These are phyloP conservation scores for Suillus lakei DNA, from an alignment of 768 basidiomycete species.

Conservation along the genomic window DNA sequence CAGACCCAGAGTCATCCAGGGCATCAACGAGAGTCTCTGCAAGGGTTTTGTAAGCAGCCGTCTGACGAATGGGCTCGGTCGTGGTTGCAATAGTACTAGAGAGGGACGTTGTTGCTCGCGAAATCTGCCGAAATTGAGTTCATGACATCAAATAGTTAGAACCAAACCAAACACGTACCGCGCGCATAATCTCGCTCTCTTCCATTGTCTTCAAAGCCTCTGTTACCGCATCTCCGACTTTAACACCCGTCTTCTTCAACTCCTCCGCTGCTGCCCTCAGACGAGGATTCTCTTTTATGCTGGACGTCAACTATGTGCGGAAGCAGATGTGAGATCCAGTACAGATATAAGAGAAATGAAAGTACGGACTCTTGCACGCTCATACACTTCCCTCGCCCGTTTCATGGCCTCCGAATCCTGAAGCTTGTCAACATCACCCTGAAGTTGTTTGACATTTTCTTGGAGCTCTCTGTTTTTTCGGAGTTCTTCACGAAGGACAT, in stretches of 20 bases:
- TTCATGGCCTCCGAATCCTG: conserved; percentile 98
- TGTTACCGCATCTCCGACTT: conserved; percentile 91
- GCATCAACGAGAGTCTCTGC: conserved; percentile 91
- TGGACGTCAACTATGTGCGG: conserved; percentile 75
- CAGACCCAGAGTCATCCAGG: conserved; percentile 90
- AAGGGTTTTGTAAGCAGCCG: conserved; percentile 90
- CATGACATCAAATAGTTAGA: conserved; percentile 1
- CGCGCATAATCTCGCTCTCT: conserved; percentile 90
- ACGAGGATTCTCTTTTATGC: conserved; percentile 94
- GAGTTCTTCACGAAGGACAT: conserved; percentile 91
- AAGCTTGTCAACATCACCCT: conserved; percentile 96
- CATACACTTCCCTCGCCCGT: conserved; percentile 88
- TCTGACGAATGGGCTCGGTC: conserved; percentile 97
- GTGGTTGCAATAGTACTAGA: conserved; percentile 85
- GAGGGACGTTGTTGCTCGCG: conserved; percentile 82
- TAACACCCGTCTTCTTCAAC: conserved; percentile 85
- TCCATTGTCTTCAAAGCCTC: conserved; percentile 94
- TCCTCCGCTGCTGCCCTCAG: conserved; percentile 93
- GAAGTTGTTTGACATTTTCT: conserved; percentile 95
- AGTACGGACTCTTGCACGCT: conserved; percentile 83
- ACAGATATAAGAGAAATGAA: conserved; percentile 4
- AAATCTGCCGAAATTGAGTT: conserved; percentile 56
- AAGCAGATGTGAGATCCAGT: conserved; percentile 11
- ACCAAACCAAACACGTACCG: conserved; percentile 51
- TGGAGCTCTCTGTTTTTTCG: conserved; percentile 93